These are phyloP conservation scores for Fraxinus paxiana DNA, from an alignment of 305 asterid genomes.

Conservation along the genomic window DNA sequence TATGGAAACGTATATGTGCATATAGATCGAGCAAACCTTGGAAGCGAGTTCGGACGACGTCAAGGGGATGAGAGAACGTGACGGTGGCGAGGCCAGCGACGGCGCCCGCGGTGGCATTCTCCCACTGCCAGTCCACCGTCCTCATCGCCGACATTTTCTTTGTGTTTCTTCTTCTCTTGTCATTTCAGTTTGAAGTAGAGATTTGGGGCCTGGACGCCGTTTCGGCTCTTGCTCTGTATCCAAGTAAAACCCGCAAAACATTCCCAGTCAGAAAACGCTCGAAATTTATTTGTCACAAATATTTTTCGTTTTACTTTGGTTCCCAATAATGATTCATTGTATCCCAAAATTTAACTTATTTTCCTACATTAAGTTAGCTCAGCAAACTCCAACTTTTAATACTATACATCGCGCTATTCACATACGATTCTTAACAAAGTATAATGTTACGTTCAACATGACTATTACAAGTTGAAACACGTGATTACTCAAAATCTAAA, in stretches of 20 bases:
- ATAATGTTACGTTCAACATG: not conserved
- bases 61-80: constrained; percentile 81
- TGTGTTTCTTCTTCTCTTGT: constrained; percentile 6
- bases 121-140: constrained; percentile 82
- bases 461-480: not conserved
- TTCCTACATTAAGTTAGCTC: not conserved
- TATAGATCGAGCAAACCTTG: constrained; percentile 46
- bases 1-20: not conserved
- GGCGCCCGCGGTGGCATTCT: constrained; percentile 92
- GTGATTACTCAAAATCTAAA: not conserved
- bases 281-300: not conserved
- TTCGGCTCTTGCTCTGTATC: not conserved
- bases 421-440: too few relatives aligned
- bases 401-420: not conserved
- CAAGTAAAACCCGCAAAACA: not conserved
- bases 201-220: not conserved
- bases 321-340: not conserved
- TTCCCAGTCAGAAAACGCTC: not conserved
- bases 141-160: constrained; percentile 33
- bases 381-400: too few relatives aligned
- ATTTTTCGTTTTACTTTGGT: not conserved
- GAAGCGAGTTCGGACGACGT: constrained; percentile 93
- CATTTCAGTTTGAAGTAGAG: constrained; percentile 7
- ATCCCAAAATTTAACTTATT: not conserved
- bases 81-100: constrained; percentile 82